Conservation (phyloP, 805 yeast species). For the Starmerella asiatica region DNA sequence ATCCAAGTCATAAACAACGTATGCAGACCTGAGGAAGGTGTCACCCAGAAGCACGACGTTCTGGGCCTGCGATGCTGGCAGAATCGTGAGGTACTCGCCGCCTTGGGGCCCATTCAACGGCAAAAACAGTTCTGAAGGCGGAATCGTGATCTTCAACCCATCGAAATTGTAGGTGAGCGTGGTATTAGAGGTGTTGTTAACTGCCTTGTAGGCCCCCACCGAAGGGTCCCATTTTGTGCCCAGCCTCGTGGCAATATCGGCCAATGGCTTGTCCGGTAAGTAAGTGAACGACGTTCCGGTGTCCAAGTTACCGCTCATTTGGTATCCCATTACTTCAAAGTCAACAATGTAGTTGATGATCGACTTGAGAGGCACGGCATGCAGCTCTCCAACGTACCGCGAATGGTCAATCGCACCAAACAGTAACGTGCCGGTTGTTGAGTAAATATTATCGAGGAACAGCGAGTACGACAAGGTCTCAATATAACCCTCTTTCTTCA, state of each 20-base stretch:
- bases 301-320: conserved; percentile 28
- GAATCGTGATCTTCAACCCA: conserved; percentile 17
- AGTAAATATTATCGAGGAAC: conserved; percentile 28
- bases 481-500: conserved; percentile 32
- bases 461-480: conserved; percentile 34
- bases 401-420: conserved; percentile 62
- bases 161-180: conserved; percentile 16
- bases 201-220: conserved; percentile 4
- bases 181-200: neutral
- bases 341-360: conserved; percentile 6
- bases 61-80: conserved; percentile 12
- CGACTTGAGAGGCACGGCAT: conserved; percentile 2
- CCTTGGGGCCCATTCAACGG: neutral
- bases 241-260: conserved; percentile 5
- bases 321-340: conserved; percentile 9
- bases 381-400: conserved; percentile 40
- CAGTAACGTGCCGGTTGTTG: conserved; percentile 16
- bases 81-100: conserved; percentile 6
- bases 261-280: conserved; percentile 27
- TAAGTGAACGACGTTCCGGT: conserved; percentile 38
- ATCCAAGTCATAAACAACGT: conserved; percentile 53
- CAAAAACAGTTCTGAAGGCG: conserved; percentile 20
- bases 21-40: conserved; percentile 47
- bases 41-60: conserved; percentile 43
- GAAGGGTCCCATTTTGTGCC: conserved; percentile 6